phyloP scores from a whole-genome alignment of 305 asterid species.

The Plantago rigida region DNA sequence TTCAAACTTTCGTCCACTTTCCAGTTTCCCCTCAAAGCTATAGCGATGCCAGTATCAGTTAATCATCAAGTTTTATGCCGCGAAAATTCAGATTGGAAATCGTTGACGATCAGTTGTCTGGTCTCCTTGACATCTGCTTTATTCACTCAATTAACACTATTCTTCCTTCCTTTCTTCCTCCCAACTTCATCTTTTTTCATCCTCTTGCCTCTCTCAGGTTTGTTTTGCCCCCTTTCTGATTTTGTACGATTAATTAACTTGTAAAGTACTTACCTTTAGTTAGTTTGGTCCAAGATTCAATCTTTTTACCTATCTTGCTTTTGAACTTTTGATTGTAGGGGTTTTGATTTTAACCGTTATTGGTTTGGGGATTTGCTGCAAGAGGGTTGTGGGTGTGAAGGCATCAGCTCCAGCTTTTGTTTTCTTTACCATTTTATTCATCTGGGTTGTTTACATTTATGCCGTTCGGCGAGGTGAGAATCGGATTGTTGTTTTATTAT shows the following conservation, averaged over 20 bases:
- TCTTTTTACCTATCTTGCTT: background rate
- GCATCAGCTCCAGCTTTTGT: slow-evolving; percentile 54
- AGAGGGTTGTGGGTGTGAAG: slow-evolving; percentile 40
- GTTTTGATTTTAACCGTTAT: slow-evolving; percentile 30
- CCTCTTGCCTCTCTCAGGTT: slow-evolving; percentile 46
- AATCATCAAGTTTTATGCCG: slow-evolving; percentile 1
- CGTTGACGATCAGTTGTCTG: slow-evolving; percentile 23
- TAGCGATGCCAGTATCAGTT: slow-evolving; percentile 20
- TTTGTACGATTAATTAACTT: background rate
- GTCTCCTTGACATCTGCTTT: slow-evolving; percentile 36
- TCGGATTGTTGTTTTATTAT: background rate
- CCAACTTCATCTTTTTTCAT: slow-evolving; percentile 29
- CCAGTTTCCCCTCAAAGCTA: background rate
- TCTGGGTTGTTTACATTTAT: slow-evolving; percentile 36
- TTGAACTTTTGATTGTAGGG: slow-evolving; percentile 37
- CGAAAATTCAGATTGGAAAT: slow-evolving; percentile 22
- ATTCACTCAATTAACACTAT: slow-evolving; percentile 34
- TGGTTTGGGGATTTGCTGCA: slow-evolving; percentile 42
- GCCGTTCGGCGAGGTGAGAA: slow-evolving; percentile 38
- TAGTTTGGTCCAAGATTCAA: background rate
- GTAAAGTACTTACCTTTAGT: too few relatives aligned
- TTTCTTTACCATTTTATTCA: slow-evolving; percentile 35
- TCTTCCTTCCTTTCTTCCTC: slow-evolving; percentile 33
- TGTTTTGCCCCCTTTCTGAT: background rate
- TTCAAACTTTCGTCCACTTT: background rate